Evolutionary conservation across 441 rosid species (phyloP).

Genomic region (Pelargonium australe): DNA sequence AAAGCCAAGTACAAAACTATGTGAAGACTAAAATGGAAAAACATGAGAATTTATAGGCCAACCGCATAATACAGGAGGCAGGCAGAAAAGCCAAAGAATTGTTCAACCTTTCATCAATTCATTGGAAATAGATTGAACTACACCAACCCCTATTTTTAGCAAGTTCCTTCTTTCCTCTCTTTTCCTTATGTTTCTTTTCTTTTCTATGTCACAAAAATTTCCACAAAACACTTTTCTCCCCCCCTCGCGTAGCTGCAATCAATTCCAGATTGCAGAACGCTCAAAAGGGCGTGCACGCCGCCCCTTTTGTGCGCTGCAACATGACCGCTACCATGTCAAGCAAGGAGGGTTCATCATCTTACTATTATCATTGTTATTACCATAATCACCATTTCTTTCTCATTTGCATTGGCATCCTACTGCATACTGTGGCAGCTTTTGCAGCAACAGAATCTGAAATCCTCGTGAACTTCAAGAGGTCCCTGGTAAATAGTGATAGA

Average conservation of each 20-base stretch:
- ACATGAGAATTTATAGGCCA: too few relatives aligned
- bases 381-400: background rate
- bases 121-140: background rate
- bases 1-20: too few relatives aligned
- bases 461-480: constrained; percentile 53
- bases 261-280: constrained; percentile 24
- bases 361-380: background rate
- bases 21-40: too few relatives aligned
- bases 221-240: constrained; percentile 2
- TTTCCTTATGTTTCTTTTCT: background rate
- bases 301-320: constrained; percentile 28
- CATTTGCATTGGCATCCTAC: constrained; percentile 9
- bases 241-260: background rate
- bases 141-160: constrained; percentile 1
- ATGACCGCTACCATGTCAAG: constrained; percentile 2
- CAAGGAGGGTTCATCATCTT: background rate
- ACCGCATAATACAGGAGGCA: too few relatives aligned
- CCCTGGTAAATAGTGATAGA: constrained; percentile 26
- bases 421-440: constrained; percentile 14
- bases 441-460: constrained; percentile 33
- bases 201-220: background rate
- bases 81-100: too few relatives aligned
- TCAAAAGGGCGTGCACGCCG: constrained; percentile 46
- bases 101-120: too few relatives aligned
- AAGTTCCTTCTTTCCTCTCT: background rate